A percentile compares a stretch with the other conserved stretches of the same genome.
These are phyloP conservation scores for Curvularia sp. DNA, from an alignment of 2,329 filamentous ascomycete species.

Conservation along the genomic window DNA sequence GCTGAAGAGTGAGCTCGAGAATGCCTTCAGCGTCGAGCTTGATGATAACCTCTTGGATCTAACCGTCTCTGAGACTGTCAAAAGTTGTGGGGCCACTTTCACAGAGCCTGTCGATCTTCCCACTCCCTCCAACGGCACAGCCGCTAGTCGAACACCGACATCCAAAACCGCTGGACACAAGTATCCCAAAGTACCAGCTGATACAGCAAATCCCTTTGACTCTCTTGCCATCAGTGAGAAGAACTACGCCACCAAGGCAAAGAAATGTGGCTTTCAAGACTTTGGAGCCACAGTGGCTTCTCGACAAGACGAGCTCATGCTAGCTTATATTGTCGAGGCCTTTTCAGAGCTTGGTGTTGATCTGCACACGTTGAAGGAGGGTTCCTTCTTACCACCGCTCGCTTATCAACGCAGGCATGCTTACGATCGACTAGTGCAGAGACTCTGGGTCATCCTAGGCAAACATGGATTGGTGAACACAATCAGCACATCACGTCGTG, in stretches of 20 bases:
- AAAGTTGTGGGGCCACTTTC: neutral
- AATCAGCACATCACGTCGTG: neutral
- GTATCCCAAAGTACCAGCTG: neutral
- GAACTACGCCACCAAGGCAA: neutral
- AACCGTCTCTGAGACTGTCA: neutral
- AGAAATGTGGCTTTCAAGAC: slow-evolving; percentile 8
- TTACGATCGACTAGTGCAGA: slow-evolving; percentile 7
- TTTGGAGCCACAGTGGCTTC: slow-evolving; percentile 10
- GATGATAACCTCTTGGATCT: slow-evolving; percentile 2
- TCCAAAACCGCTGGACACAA: neutral
- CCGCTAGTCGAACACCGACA: neutral
- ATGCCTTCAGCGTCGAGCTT: neutral
- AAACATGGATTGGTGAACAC: slow-evolving; percentile 13
- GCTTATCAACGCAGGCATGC: slow-evolving; percentile 10
- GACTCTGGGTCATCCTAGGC: slow-evolving; percentile 12
- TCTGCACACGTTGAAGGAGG: slow-evolving; percentile 2
- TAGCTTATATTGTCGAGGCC: slow-evolving; percentile 23
- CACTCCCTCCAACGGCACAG: neutral
- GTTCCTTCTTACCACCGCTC: neutral
- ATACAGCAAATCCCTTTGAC: slow-evolving; percentile 2
- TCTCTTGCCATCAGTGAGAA: slow-evolving; percentile 2
- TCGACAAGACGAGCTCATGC: slow-evolving; percentile 15
- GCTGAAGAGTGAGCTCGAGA: slow-evolving; percentile 13
- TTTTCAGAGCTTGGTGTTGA: slow-evolving; percentile 15
- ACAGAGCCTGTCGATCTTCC: neutral